Conservation (phyloP, 1,284 basidiomycete genomes). For the Mycosarcoma maydis region DNA sequence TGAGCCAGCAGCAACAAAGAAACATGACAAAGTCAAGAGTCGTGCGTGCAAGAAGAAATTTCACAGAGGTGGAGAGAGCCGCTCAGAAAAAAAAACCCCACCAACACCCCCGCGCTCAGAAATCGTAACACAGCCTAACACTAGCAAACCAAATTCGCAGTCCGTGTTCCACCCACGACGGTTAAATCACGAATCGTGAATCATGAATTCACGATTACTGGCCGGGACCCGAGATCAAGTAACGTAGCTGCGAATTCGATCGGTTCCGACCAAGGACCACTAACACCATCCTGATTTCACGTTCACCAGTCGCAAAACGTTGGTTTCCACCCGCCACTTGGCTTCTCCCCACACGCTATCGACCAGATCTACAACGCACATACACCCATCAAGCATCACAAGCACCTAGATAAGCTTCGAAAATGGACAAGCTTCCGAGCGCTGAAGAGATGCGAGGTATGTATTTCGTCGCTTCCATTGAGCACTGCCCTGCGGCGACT, state of each 20-base stretch:
- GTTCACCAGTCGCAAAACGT: background rate
- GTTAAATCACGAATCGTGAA: too few relatives aligned
- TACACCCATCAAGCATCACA: background rate
- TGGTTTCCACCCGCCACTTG: too few relatives aligned
- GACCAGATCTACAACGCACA: too few relatives aligned
- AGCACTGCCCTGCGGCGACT: background rate
- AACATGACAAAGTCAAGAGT: too few relatives aligned
- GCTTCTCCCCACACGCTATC: too few relatives aligned
- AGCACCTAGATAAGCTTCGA: too few relatives aligned
- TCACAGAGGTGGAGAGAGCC: background rate
- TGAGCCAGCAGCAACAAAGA: background rate
- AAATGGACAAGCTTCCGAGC: slow-evolving; percentile 50
- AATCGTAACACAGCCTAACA: background rate
- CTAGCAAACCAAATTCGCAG: too few relatives aligned
- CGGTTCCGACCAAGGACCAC: slow-evolving; percentile 6
- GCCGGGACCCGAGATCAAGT: background rate
- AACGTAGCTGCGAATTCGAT: background rate
- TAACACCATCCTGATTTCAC: slow-evolving; percentile 3
- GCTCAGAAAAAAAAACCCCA: slow-evolving; percentile 1
- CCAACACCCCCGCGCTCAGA: background rate
- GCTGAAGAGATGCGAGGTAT: slow-evolving; percentile 51
- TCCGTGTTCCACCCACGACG: too few relatives aligned
- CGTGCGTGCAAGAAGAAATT: background rate
- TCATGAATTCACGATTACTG: too few relatives aligned
- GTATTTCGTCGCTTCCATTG: too few relatives aligned